Base-by-base conservation (phyloP, 305 asterid genomes). In the Fraxinus baroniana region DNA sequence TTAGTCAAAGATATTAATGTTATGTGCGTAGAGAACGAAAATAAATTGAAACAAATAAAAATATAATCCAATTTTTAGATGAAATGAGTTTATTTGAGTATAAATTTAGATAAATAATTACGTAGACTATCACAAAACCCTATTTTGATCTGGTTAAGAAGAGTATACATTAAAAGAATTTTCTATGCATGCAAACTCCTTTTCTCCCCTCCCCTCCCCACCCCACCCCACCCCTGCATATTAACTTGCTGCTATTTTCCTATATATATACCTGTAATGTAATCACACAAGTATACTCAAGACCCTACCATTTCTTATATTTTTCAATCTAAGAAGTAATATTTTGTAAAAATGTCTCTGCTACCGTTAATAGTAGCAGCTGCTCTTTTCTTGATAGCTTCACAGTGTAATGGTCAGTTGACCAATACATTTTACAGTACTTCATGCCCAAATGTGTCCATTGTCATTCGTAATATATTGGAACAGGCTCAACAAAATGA, bases 371-470 rank as follows among this genome's bases (percentile, higher is more conserved):
- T 78, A 60, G 28, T 79, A 26, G 6, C 66, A 60, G 13, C 15
- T 41, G 1, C 32, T 33, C 5, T 81, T 28, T 64, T 83, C 44
- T 20, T 81, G 66, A 15, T 62, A 62, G 20, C 49, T 36, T 57
- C 73, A 28, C 73, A 71, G 7, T 83, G 74, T 32, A 81, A 75
- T 52, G 85, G 83, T 20, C 89, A 86, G 39, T 39, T 86, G 80
- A 86, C 80, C 52, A 62, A 83, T 0, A 72, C 89, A 20, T 86
- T 86, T 18, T 86, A 86, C 37, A 62, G 57, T 15, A 49, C 2
- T 44, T 60, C 85, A 0, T 86, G 89, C 49, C 83, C 89, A 17
- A 83, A 86, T 33, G 70, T 83, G 74, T 77, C 89, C 0, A 44
- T 18, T 24, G 35, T 86, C 1, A 85, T 86, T 9, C 81, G 85